Base-by-base conservation (phyloP, 805 yeast genomes). In the Geotrichum ghanense region DNA sequence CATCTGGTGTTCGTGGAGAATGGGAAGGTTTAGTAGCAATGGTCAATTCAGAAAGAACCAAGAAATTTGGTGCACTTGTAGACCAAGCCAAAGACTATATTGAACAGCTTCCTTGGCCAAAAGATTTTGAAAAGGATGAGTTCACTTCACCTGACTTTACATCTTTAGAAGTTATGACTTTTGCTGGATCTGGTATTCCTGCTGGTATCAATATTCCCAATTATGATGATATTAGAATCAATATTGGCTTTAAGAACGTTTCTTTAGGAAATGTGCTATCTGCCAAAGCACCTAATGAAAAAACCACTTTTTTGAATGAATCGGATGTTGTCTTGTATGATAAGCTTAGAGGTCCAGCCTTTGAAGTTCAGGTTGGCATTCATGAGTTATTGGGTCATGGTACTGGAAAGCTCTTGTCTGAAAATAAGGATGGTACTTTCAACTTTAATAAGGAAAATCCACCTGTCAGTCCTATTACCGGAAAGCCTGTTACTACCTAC, bases 171-270 rank as follows among this genome's bases (percentile, higher is more conserved):
- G 95, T 87, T 2, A 69, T 87, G 58, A 83, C 95, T 1, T 86
- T 87, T 70, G 85, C 95, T 0, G 90, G 94, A 9, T 78, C 88
- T 31, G 95, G 95, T 42, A 78, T 84, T 45, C 96, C 96, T 14
- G 95, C 95, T 0, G 96, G 96, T 46, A 87, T 87, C 62, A 87
- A 87, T 60, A 83, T 87, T 52, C 96, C 96, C 50, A 87, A 87
- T 65, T 87, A 87, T 64, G 95, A 87, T 62, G 95, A 85, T 59
- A 88, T 86, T 47, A 73, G 95, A 58, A 71, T 85, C 59, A 83
- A 79, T 49, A 65, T 79, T 57, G 96, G 96, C 1, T 87, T 87
- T 69, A 87, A 87, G 61, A 87, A 87, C 56, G 95, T 87, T 25
- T 84, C 95, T 1, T 70, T 87, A 52, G 95, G 96, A 22, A 87